Base-by-base conservation (phyloP, 2,329 filamentous ascomycete genomes). In the Colletotrichum godetiae region DNA sequence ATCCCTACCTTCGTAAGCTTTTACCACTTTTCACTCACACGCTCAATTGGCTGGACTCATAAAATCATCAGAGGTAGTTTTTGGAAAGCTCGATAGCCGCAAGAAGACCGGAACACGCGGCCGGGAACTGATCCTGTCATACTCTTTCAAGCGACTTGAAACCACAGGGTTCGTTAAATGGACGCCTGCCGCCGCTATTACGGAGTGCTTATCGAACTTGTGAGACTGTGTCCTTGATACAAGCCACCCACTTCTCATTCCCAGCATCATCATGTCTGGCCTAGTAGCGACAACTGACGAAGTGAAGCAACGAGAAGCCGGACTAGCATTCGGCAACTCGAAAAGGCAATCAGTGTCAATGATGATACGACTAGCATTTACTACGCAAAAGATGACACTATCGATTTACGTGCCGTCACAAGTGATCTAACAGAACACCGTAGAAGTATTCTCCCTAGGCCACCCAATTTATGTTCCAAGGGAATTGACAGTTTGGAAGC, bases 251-350 rank as follows among this genome's bases (percentile, higher is more conserved):
- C 80, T 92, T 78, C 83, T 91, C 19, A 84, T 92, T 11, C 88
- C 90, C 42, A 79, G 87, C 71, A 88, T 91, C 75, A 84, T 92
- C 64, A 84, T 91, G 73, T 86, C 86, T 66, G 86, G 90, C 79
- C 89, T 91, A 75, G 82, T 91, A 58, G 87, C 86, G 33, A 83
- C 82, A 27, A 85, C 83, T 76, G 88, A 87, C 76, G 90, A 92
- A 78, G 84, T 88, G 78, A 90, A 89, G 78, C 90, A 92, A 82
- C 89, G 90, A 68, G 86, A 88, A 15, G 87, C 13, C 86, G 90
- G n/a, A 88, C 91, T 77, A 90, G 89, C 89, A 83, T 92, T 72
- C 87, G 90, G 53, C 83, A 84, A n/a, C 85, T 92, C 27, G 90
- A 92, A 80, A 86, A 91, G 75, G 89, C 89, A 55, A 87, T 92